phyloP scores from a whole-genome alignment of 148 eudicot species.

The Rhododendron kiyosumense region DNA sequence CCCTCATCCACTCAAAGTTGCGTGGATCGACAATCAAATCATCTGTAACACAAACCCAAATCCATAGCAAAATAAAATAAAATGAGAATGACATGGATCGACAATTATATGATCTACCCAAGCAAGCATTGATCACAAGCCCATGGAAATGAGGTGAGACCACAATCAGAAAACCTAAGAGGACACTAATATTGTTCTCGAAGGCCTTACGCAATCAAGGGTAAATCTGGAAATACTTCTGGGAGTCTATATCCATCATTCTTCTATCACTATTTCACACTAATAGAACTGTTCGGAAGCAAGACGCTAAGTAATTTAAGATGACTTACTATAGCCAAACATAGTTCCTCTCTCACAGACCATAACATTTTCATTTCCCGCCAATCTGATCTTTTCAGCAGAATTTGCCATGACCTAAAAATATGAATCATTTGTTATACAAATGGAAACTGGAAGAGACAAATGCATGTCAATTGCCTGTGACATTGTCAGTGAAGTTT shows the following conservation, averaged over 20 bases:
- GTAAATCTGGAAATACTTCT: not conserved
- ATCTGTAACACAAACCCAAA: conserved; percentile 29
- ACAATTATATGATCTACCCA: not conserved
- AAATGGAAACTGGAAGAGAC: not conserved
- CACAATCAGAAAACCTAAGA: not conserved
- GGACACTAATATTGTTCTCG: not conserved
- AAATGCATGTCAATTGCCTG: not conserved
- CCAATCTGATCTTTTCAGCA: conserved; percentile 85
- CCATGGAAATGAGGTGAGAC: not conserved
- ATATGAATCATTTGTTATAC: not conserved
- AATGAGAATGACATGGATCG: not conserved
- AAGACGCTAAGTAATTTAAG: not conserved
- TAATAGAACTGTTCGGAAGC: conserved; percentile 2
- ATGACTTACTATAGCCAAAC: conserved; percentile 88
- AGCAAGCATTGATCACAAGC: not conserved
- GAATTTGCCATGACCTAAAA: conserved; percentile 79
- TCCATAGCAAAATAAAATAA: not conserved
- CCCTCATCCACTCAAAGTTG: conserved; percentile 94
- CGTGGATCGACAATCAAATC: conserved; percentile 95
- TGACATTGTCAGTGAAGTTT: not conserved
- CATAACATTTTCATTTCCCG: conserved; percentile 96
- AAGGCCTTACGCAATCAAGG: not conserved
- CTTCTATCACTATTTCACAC: not conserved
- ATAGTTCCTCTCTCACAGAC: conserved; percentile 98
- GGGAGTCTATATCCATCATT: not conserved